A percentile compares a stretch with the other conserved stretches of the same genome.
These are phyloP conservation scores for Bretschneidera sinensis DNA, from an alignment of 345 rosid genomes.

Conservation along the genomic window DNA sequence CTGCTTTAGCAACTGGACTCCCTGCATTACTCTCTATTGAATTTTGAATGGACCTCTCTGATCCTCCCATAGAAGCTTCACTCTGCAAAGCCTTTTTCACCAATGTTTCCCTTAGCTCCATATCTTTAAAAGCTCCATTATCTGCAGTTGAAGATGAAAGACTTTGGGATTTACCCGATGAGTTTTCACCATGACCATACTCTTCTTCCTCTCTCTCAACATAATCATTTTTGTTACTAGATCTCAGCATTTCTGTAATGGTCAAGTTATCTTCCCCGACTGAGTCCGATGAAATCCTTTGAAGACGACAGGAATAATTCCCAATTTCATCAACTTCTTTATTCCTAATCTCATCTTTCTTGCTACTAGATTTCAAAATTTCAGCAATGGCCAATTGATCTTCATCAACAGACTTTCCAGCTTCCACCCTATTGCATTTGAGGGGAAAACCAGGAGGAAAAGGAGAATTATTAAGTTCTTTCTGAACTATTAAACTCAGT, in stretches of 20 bases:
- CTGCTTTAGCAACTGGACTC: not conserved
- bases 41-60: not conserved
- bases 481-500: not conserved
- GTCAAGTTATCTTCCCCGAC: not conserved
- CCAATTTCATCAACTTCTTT: not conserved
- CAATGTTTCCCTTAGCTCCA: not conserved
- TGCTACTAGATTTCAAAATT: not conserved
- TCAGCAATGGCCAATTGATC: not conserved
- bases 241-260: not conserved
- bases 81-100: not conserved
- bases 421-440: not conserved
- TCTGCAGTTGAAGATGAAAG: not conserved
- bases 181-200: constrained; percentile 4
- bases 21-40: not conserved
- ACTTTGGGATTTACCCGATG: not conserved
- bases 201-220: not conserved
- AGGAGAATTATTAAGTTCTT: not conserved
- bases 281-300: not conserved
- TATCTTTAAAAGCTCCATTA: not conserved
- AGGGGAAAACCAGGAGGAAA: constrained; percentile 2
- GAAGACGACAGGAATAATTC: not conserved
- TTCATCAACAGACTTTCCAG: not conserved
- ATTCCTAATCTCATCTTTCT: not conserved
- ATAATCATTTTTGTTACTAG: not conserved
- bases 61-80: not conserved